These are phyloP conservation scores for Lentinula sp. DNA, from an alignment of 768 basidiomycete species.

Conservation along the genomic window DNA sequence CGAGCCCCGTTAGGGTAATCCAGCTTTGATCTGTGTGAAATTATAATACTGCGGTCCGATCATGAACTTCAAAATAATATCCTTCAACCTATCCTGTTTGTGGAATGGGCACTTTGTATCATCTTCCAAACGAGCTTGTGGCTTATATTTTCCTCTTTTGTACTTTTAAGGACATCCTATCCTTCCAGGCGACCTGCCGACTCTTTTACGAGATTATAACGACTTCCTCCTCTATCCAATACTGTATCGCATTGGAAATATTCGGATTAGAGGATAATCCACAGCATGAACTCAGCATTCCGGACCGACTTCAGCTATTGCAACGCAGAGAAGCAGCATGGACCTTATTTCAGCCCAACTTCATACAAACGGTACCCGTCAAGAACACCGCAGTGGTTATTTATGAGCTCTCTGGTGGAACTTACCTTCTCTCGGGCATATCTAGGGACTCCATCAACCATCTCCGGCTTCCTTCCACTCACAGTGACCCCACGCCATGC, in stretches of 20 bases:
- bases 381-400: slow-evolving; percentile 4
- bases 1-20: neutral
- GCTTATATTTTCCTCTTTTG: neutral
- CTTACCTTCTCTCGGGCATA: slow-evolving; percentile 2
- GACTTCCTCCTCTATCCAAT: neutral
- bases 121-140: slow-evolving; percentile 4
- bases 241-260: neutral
- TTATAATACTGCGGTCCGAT: neutral
- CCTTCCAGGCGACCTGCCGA: neutral
- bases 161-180: neutral
- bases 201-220: neutral
- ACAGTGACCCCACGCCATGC: neutral
- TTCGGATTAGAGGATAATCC: slow-evolving; percentile 6
- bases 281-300: neutral
- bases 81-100: neutral
- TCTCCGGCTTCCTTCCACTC: neutral
- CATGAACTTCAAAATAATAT: neutral
- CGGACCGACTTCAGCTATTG: neutral
- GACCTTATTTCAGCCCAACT: slow-evolving; percentile 1
- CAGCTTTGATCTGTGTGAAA: neutral
- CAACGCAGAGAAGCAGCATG: neutral
- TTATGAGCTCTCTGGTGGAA: slow-evolving; percentile 5
- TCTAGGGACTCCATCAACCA: neutral
- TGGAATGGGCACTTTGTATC: neutral
- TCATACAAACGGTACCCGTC: neutral